phyloP scores from a whole-genome alignment of 345 rosid species.

The Barbarea vulgaris region DNA sequence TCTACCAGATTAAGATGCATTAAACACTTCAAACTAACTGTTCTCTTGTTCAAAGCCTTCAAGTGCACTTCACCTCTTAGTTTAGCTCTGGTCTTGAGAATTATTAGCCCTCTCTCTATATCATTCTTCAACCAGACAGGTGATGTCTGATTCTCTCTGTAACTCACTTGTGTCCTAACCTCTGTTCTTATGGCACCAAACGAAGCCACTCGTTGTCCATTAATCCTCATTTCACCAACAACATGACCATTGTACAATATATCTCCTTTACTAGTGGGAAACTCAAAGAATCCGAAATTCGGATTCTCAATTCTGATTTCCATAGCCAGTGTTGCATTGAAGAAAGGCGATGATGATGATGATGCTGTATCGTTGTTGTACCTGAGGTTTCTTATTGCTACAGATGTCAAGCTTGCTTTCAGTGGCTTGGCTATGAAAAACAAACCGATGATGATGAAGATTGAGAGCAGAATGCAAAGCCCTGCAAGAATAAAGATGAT shows the following conservation, averaged over 20 bases:
- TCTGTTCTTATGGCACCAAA: slow-evolving; percentile 13
- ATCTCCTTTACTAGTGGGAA: slow-evolving; percentile 29
- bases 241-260: slow-evolving; percentile 28
- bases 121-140: slow-evolving; percentile 37
- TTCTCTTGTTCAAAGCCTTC: slow-evolving; percentile 31
- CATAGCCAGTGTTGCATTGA: slow-evolving; percentile 36
- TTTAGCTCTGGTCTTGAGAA: slow-evolving; percentile 26
- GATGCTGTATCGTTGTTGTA: slow-evolving; percentile 29
- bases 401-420: slow-evolving; percentile 28
- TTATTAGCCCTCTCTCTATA: slow-evolving; percentile 30
- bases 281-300: slow-evolving; percentile 33
- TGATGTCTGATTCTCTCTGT: slow-evolving; percentile 21
- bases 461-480: slow-evolving; percentile 32
- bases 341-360: slow-evolving; percentile 35
- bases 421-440: slow-evolving; percentile 37
- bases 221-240: slow-evolving; percentile 38
- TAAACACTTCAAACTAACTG: slow-evolving; percentile 30
- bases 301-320: slow-evolving; percentile 31
- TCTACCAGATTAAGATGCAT: slow-evolving; percentile 28
- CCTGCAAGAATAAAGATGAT: slow-evolving; percentile 35
- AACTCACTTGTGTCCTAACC: slow-evolving; percentile 26
- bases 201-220: slow-evolving; percentile 34
- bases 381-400: slow-evolving; percentile 30
- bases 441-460: slow-evolving; percentile 37
- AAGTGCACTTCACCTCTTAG: slow-evolving; percentile 39